These are phyloP conservation scores for Cavenderia fasciculata DNA, from an alignment of 78 protist genomes.

Conservation along the genomic window DNA sequence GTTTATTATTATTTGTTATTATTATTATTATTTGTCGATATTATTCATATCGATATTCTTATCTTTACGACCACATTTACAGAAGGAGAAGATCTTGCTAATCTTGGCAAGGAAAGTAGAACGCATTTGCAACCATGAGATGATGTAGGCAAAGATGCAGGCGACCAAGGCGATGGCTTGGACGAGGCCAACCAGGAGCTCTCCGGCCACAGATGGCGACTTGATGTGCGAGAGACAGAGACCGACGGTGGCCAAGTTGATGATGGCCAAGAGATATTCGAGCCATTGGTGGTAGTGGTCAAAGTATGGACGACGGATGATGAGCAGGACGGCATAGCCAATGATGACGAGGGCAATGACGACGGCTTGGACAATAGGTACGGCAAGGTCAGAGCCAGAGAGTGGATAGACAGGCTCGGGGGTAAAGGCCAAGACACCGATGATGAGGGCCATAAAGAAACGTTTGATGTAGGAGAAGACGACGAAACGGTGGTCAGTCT, in stretches of 20 bases:
- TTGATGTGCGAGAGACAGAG: constrained; percentile 58
- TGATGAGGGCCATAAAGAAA: constrained; percentile 56
- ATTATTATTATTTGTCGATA: too few relatives aligned
- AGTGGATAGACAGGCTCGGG: constrained; percentile 35
- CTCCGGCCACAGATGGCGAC: constrained; percentile 70
- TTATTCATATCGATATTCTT: too few relatives aligned
- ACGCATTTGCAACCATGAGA: constrained; percentile 73
- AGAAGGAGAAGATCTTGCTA: not conserved
- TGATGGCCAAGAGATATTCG: constrained; percentile 42
- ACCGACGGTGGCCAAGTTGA: constrained; percentile 28
- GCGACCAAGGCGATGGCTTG: constrained; percentile 62
- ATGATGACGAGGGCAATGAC: constrained; percentile 20
- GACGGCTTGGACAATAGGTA: constrained; percentile 55
- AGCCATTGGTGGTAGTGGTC: constrained; percentile 73
- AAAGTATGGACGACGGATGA: constrained; percentile 65
- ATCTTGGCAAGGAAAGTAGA: constrained; percentile 32
- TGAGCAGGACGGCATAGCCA: constrained; percentile 7
- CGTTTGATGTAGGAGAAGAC: constrained; percentile 59
- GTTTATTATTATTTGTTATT: too few relatives aligned
- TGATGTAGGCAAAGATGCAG: constrained; percentile 40
- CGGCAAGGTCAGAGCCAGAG: constrained; percentile 33
- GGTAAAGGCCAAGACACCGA: constrained; percentile 66
- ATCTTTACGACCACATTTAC: too few relatives aligned
- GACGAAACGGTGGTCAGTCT: constrained; percentile 68
- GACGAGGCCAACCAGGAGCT: constrained; percentile 41